A percentile compares a stretch with the other conserved stretches of the same genome.
Conservation (phyloP, 129 eudicot species). For the Saussurea involucrata region DNA sequence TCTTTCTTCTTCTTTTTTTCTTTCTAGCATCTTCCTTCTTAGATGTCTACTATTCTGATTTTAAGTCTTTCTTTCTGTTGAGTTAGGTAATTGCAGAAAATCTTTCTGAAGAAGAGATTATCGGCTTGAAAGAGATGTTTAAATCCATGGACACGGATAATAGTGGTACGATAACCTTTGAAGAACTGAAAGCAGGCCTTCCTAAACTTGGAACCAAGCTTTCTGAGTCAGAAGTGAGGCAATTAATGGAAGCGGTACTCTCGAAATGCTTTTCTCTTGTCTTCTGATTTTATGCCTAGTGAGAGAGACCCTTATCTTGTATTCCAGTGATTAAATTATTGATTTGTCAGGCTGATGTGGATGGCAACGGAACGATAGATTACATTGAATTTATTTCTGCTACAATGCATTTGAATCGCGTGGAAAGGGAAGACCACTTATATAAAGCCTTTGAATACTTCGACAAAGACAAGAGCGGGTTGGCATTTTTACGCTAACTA, state of each 20-base stretch:
- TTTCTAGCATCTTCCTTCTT: conserved; percentile 9
- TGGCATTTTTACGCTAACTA: conserved; percentile 6
- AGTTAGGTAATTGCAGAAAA: conserved; percentile 90
- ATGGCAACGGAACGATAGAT: conserved; percentile 95
- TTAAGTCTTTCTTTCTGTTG: conserved; percentile 2
- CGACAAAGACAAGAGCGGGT: conserved; percentile 96
- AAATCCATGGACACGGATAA: conserved; percentile 93
- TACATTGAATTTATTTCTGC: conserved; percentile 93
- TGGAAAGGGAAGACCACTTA: conserved; percentile 91
- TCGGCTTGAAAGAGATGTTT: conserved; percentile 94
- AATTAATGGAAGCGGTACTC: conserved; percentile 91
- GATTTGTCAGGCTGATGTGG: conserved; percentile 80
- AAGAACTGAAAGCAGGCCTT: conserved; percentile 90
- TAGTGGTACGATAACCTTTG: conserved; percentile 89
- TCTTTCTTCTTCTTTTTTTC: not conserved
- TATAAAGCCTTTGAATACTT: conserved; percentile 91
- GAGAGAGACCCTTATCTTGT: not conserved
- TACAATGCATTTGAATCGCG: conserved; percentile 93
- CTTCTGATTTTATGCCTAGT: conserved; percentile 2
- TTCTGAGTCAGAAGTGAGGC: conserved; percentile 89
- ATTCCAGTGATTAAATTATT: not conserved
- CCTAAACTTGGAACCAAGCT: conserved; percentile 92
- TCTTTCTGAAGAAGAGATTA: conserved; percentile 92
- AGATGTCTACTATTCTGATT: conserved; percentile 19
- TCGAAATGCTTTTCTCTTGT: not conserved